Evolutionary conservation across 352 stramenopile genomes (phyloP).

Genomic region (Globisporangium middletonii): DNA sequence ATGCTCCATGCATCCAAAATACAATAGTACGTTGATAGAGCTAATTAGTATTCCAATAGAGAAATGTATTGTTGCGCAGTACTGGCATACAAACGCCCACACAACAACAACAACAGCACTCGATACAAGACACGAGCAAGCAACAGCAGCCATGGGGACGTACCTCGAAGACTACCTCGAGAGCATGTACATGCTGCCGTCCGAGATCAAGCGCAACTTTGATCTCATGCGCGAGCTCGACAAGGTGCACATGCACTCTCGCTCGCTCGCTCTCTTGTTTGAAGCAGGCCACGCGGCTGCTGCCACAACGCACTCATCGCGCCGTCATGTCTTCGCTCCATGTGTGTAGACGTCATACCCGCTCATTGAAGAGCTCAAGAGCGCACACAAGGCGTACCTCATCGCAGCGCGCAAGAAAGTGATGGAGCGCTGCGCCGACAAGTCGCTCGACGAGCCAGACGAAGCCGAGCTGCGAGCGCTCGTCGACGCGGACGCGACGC

Average conservation of each 20-base stretch:
- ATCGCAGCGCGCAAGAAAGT: constrained; percentile 52
- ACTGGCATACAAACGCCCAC: too few relatives aligned
- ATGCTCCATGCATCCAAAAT: too few relatives aligned
- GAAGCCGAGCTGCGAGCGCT: constrained; percentile 61
- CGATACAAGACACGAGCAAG: not conserved
- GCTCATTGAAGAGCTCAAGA: constrained; percentile 70
- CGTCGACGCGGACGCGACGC: constrained; percentile 46
- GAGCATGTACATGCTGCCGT: constrained; percentile 88
- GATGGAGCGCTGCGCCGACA: constrained; percentile 48
- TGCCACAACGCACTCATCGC: not conserved
- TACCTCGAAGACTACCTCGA: constrained; percentile 86
- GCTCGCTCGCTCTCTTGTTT: not conserved
- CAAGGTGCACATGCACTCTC: constrained; percentile 37
- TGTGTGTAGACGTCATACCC: constrained; percentile 56
- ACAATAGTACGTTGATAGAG: too few relatives aligned
- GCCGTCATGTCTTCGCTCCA: not conserved
- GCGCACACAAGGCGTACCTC: constrained; percentile 60
- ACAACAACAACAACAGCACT: not conserved
- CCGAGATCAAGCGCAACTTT: constrained; percentile 88
- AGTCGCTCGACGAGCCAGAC: constrained; percentile 37
- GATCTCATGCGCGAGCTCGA: constrained; percentile 86
- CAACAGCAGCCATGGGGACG: constrained; percentile 50
- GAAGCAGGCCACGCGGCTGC: not conserved
- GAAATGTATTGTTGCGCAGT: too few relatives aligned
- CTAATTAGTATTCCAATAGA: too few relatives aligned